Percentiles rank a stretch among this genome's conserved stretches.
Evolutionary conservation across 1,139 yeast species (phyloP).

Genomic region (Geotrichum histeridarum): DNA sequence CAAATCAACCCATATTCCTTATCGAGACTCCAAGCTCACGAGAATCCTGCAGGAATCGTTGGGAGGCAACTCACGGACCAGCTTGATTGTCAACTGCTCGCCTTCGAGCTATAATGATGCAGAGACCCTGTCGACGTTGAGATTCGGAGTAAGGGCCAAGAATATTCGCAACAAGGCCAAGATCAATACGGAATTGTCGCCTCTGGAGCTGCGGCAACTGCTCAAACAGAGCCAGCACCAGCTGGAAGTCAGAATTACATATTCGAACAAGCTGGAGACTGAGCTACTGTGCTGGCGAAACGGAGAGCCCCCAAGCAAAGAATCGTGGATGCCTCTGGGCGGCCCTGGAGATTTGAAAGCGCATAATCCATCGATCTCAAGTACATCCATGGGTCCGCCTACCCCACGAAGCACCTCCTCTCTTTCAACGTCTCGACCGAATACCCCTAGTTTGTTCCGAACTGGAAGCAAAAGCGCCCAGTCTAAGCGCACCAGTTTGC

Average conservation of each 20-base stretch:
- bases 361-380: background rate
- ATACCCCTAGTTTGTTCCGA: conserved; percentile 11
- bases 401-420: conserved; percentile 12
- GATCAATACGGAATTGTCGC: conserved; percentile 63
- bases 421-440: conserved; percentile 14
- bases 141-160: conserved; percentile 80
- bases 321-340: conserved; percentile 34
- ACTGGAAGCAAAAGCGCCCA: background rate
- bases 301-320: conserved; percentile 39
- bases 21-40: conserved; percentile 79
- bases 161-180: conserved; percentile 63
- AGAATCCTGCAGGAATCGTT: conserved; percentile 77
- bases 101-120: conserved; percentile 56
- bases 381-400: background rate
- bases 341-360: conserved; percentile 1
- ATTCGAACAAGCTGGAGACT: conserved; percentile 47
- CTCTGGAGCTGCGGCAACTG: conserved; percentile 49
- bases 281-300: conserved; percentile 50
- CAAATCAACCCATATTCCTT: conserved; percentile 64
- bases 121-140: conserved; percentile 71
- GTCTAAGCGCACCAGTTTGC: conserved; percentile 4
- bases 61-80: conserved; percentile 83
- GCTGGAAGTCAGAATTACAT: conserved; percentile 44
- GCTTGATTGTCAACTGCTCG: conserved; percentile 73
- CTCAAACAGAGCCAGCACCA: conserved; percentile 47